Evolutionary conservation across 2,329 filamentous ascomycete species (phyloP).

Genomic region (Pseudopithomyces maydicus): DNA sequence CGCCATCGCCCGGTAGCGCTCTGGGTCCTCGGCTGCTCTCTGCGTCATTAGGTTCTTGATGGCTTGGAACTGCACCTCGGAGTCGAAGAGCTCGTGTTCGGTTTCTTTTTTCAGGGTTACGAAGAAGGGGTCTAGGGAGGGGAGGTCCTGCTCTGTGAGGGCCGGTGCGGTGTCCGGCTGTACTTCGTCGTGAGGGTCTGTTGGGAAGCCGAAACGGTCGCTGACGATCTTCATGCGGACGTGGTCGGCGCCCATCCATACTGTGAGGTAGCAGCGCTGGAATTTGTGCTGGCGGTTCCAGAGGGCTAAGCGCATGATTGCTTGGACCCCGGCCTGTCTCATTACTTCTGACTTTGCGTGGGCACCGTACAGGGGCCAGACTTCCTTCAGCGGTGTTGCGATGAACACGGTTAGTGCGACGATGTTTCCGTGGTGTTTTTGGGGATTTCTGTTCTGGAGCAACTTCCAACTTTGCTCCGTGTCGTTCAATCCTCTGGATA

Average conservation of each 20-base stretch:
- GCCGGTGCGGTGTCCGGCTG: neutral
- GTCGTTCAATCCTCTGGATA: neutral
- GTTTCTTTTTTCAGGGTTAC: neutral
- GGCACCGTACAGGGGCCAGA: neutral
- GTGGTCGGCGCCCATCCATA: neutral
- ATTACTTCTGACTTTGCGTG: neutral
- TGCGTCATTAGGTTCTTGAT: neutral
- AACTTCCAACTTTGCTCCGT: neutral
- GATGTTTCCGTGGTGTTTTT: neutral
- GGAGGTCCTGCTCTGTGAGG: neutral
- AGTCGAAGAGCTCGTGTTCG: neutral
- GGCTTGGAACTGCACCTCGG: neutral
- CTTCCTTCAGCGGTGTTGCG: neutral
- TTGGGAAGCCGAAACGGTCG: neutral
- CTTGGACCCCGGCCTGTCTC: neutral
- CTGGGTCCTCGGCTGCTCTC: neutral
- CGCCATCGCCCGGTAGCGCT: neutral
- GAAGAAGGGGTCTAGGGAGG: neutral
- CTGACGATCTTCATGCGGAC: neutral
- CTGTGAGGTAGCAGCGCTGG: neutral
- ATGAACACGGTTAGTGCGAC: neutral
- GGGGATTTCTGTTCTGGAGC: neutral
- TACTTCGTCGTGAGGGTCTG: neutral
- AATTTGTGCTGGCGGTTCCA: neutral
- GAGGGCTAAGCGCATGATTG: neutral